A percentile compares a stretch with the other conserved stretches of the same genome.
Evolutionary conservation across 352 stramenopile genomes (phyloP).

Genomic region (Achlya hypogyna): DNA sequence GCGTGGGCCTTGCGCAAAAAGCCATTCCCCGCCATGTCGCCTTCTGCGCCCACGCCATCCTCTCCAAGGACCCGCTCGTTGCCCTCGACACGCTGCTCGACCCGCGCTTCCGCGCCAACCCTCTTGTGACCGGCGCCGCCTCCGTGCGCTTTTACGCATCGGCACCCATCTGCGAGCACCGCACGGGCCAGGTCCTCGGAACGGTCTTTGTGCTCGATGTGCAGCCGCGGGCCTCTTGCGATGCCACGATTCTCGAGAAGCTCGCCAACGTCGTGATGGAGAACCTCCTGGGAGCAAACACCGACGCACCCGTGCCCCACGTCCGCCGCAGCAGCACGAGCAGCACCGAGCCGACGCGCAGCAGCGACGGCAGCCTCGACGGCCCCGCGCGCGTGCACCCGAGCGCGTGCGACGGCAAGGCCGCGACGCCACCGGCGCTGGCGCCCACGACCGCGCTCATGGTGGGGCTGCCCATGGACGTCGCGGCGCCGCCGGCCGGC

Average conservation of each 20-base stretch:
- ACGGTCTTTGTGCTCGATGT: slow-evolving; percentile 21
- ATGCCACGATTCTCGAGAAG: slow-evolving; percentile 16
- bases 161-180: slow-evolving; percentile 14
- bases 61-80: slow-evolving; percentile 19
- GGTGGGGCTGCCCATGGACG: background rate
- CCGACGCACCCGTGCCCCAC: background rate
- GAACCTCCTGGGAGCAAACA: slow-evolving; percentile 2
- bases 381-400: background rate
- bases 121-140: slow-evolving; percentile 15
- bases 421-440: background rate
- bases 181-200: slow-evolving; percentile 8
- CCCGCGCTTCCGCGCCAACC: slow-evolving; percentile 10
- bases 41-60: slow-evolving; percentile 18
- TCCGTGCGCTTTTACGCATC: slow-evolving; percentile 16
- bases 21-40: slow-evolving; percentile 15
- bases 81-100: slow-evolving; percentile 10
- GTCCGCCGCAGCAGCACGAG: background rate
- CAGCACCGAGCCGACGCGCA: background rate
- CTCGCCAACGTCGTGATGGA: slow-evolving; percentile 20
- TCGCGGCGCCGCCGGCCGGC: background rate
- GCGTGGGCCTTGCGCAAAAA: slow-evolving; percentile 18
- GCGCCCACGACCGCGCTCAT: background rate
- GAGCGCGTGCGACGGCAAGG: background rate
- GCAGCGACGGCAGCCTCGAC: slow-evolving; percentile 3
- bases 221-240: slow-evolving; percentile 4